Conservation (phyloP, 1,284 basidiomycete genomes). For the Apiotrichum akiyoshidainum region DNA sequence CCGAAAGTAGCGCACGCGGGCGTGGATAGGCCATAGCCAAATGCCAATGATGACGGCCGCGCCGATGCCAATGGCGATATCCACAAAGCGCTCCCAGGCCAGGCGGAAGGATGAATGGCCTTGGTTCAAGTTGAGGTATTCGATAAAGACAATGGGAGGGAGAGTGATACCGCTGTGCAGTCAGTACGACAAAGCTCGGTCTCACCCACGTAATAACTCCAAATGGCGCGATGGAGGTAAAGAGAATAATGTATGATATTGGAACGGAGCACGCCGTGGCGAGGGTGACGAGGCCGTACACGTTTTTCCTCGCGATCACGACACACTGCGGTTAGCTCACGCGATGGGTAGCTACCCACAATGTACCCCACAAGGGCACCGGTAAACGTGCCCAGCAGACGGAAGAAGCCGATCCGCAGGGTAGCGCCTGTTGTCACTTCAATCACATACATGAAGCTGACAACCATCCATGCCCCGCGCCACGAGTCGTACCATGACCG, state of each 20-base stretch:
- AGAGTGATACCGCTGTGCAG: slow-evolving; percentile 47
- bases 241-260: slow-evolving; percentile 49
- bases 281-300: slow-evolving; percentile 51
- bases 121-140: slow-evolving; percentile 36
- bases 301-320: slow-evolving; percentile 47
- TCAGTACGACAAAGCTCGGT: background rate
- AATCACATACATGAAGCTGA: slow-evolving; percentile 53
- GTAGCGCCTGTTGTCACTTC: slow-evolving; percentile 55
- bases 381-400: slow-evolving; percentile 51
- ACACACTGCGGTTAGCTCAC: slow-evolving; percentile 33
- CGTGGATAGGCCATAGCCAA: slow-evolving; percentile 49
- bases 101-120: slow-evolving; percentile 33
- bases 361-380: slow-evolving; percentile 51
- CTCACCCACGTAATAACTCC: slow-evolving; percentile 49
- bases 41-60: slow-evolving; percentile 46
- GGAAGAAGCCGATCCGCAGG: slow-evolving; percentile 50
- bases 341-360: slow-evolving; percentile 16
- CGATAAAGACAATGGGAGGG: slow-evolving; percentile 51
- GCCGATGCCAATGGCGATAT: slow-evolving; percentile 48
- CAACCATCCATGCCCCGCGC: slow-evolving; percentile 51
- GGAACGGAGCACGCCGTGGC: slow-evolving; percentile 46
- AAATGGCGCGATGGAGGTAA: slow-evolving; percentile 40
- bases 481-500: slow-evolving; percentile 47
- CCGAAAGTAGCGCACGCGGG: slow-evolving; percentile 48
- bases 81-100: slow-evolving; percentile 44